phyloP scores from a whole-genome alignment of 345 rosid species.

The Trapa bicornis region DNA sequence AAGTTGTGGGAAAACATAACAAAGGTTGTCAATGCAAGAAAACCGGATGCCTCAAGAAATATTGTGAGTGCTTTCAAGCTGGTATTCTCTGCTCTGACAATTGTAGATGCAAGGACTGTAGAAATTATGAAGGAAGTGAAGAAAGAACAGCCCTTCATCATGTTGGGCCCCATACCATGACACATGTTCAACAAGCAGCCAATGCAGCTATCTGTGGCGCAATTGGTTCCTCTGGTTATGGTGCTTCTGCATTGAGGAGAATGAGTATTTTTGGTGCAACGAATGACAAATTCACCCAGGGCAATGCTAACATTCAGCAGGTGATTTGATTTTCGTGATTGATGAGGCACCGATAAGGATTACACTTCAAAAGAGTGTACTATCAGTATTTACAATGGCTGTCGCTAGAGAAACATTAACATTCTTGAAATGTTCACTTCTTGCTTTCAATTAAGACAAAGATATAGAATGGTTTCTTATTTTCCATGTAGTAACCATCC shows the following conservation, averaged over 20 bases:
- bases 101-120: conserved; percentile 75
- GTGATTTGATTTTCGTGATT: conserved; percentile 6
- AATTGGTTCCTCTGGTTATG: conserved; percentile 51
- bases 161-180: conserved; percentile 29
- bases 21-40: conserved; percentile 90
- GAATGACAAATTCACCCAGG: conserved; percentile 7
- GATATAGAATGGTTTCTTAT: neutral
- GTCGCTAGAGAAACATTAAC: neutral
- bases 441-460: neutral
- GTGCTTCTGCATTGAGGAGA: conserved; percentile 33
- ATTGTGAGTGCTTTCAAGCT: conserved; percentile 89
- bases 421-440: neutral
- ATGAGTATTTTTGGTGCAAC: neutral
- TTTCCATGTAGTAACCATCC: neutral
- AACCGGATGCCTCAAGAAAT: conserved; percentile 85
- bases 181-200: conserved; percentile 48
- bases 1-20: conserved; percentile 54
- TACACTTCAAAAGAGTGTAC: neutral
- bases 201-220: conserved; percentile 60
- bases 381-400: neutral
- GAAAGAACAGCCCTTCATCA: conserved; percentile 41
- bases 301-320: conserved; percentile 7
- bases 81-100: conserved; percentile 72
- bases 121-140: conserved; percentile 66
- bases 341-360: neutral